Base-by-base conservation (phyloP, 345 rosid genomes). In the Clarkia xantiana region DNA sequence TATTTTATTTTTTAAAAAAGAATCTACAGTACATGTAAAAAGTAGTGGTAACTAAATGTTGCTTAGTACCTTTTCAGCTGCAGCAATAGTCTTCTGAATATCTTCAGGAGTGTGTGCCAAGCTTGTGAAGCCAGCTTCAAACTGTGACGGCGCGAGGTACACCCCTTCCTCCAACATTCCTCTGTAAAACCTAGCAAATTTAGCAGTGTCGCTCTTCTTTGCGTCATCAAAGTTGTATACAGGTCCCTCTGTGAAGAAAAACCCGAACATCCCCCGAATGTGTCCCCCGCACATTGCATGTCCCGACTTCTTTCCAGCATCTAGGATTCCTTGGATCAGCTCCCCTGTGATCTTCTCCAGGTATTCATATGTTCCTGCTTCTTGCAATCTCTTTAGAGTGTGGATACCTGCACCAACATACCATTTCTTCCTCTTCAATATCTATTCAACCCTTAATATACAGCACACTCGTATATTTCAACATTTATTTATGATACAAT, bases 111-210 rank as follows among this genome's bases (percentile, higher is more conserved):
- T 54, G 73, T 87, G 98, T 10, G 95, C 94, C 81, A 87, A 67
- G 67, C 99, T 77, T 1, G 96, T 87, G 64, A 93, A 87, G 43
- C 96, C 99, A 1, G 95, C 96, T 67, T 93, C 95, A n/a, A 76
- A 93, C 60, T 84, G 96, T 47, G 99, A 91, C 14, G 99, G 94
- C 44, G 95, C 99, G 14, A 91, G 76, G 69, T 84, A 91, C n/a
- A 84, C 87, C 38, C 96, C 99, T 74, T 91, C 94, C 69, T 74
- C 73, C 65, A 87, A 72, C 96, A 91, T 87, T 54, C 93, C 96
- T 42, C 73, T 62, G 50, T 57, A 75, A 50, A 91, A 80, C 69
- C 61, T 75, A 15, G 73, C 98, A 52, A 91, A 91, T 66, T 91
- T 91, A 38, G 74, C 74, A 0, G 79, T 48, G 22, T 91, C 94